Evolutionary conservation across 345 rosid species (phyloP), one percentile per base, ranked within the genome.

Genomic region (Corymbia maculata): DNA sequence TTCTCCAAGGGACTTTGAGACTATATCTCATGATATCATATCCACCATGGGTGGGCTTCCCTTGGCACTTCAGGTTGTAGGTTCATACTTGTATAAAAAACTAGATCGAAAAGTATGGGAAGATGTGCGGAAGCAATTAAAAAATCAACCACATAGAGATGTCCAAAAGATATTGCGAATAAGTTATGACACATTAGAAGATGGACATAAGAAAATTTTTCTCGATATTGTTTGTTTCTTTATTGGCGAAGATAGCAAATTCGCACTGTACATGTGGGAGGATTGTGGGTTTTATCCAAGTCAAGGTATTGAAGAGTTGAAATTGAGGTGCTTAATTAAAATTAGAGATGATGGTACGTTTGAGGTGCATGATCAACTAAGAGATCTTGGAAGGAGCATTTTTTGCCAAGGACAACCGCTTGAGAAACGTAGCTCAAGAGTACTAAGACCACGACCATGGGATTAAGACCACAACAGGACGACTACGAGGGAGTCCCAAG

Each of bases 241-340:
- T 1, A 53, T 19, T 53, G 26, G 1, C 26, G 1, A 2, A 53
- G 0, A 0, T 0, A 21, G 10, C 0, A 0, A 19, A 0, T 1
- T 1, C 0, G 28, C 64, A 28, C 22, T 22, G 6, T 57, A 57
- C 64, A 57, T 57, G 64, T 57, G 64, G 64, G 64, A 57, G 64
- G 64, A 9, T 1, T 24, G 1, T 9, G n/a, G 64, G n/a, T 2
- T 57, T 24, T 4, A 9, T 57, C 64, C 64, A 57, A 57, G 5
- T 24, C 1, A 0, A 57, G 64, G 13, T 1, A 9, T 57, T 57
- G 64, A 57, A 57, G 64, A 57, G n/a, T 57, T 57, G 64, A 24
- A 57, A 2, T 57, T 57, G 64, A 57, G n/a, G 64, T 57, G n/a
- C 59, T 53, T 53, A 53, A 53, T 53, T 19, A 53, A 53, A 8